A percentile compares a stretch with the other conserved stretches of the same genome.
Evolutionary conservation across 139 green algal genomes (phyloP).

Genomic region (Haematococcus lacustris): DNA sequence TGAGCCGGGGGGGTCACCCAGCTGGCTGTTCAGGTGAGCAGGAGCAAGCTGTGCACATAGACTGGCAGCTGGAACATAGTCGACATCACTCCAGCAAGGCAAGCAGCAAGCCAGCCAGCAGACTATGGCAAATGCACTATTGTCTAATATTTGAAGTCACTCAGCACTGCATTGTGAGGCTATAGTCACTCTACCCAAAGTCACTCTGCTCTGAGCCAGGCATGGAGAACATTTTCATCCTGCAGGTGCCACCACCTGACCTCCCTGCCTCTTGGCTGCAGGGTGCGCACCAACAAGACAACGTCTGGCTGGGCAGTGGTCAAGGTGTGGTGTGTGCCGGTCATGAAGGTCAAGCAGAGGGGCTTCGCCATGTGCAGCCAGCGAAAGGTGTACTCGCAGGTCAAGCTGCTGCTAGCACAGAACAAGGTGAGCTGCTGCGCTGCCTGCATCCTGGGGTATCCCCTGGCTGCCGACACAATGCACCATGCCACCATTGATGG

Average conservation of each 20-base stretch:
- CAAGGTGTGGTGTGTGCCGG: constrained; percentile 34
- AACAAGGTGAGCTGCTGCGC: constrained; percentile 21
- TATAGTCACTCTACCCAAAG: no score
- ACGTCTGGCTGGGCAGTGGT: constrained; percentile 27
- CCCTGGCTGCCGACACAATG: no score
- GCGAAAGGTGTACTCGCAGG: constrained; percentile 26
- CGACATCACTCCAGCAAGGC: no score
- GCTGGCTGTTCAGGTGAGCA: constrained; percentile 31
- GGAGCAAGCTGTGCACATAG: no score
- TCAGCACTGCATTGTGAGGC: no score
- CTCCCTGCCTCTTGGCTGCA: not conserved
- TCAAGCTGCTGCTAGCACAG: constrained; percentile 38
- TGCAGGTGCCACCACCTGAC: not conserved
- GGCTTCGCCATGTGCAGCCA: constrained; percentile 32
- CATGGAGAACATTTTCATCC: not conserved
- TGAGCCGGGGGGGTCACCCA: constrained; percentile 34
- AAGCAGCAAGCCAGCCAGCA: no score
- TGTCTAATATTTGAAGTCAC: no score
- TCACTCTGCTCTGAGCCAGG: no score
- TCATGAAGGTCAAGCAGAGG: constrained; percentile 37
- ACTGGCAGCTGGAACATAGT: no score
- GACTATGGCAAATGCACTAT: no score
- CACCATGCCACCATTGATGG: no score
- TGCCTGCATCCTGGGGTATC: not conserved
- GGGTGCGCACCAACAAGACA: constrained; percentile 30